Base-by-base conservation (phyloP, 164 flowering plant species). In the Echeveria elegans region DNA sequence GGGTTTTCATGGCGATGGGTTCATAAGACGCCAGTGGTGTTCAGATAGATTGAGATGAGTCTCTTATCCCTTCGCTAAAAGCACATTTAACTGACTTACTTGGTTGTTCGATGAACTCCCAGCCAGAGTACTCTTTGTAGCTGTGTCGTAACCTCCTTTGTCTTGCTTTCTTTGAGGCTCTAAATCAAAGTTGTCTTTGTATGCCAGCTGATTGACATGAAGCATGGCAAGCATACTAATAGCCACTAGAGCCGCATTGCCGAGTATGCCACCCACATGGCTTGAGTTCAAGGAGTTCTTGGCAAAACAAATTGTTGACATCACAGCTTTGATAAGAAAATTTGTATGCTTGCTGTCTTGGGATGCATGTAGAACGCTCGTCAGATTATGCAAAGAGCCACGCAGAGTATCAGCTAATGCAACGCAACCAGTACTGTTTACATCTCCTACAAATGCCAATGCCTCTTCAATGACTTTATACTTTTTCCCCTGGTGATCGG, bases 391-490 rank as follows among this genome's bases (percentile, higher is more conserved):
- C 31, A 83, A 75, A n/a, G 80, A 64, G 63, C 71, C 75, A 75
- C 74, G 81, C 9, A 80, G 77, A 68, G 82, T 74, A 41, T 85
- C 92, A 34, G 86, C 85, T 34, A 83, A 74, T 70, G 83, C 75
- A 70, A 84, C 85, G 52, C 69, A 77, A 19, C 72, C 69, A 11
- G 82, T 76, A 61, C 78, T 75, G 12, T 73, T 74, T n/a, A 91
- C 96, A 68, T 85, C 87, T 34, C 93, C 95, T 28, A 91, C 88
- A 67, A 94, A 91, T 36, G 87, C 93, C 31, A 77, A 64, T 66
- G 97, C 96, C 79, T 94, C 97, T 73, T 91, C 95, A 68, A 94
- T 81, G 66, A 94, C 97, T 76, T 82, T 74, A 82, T 88, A 88
- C 69, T 81, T 85, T n/a, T n/a, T n/a, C n/a, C n/a, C n/a, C n/a